A percentile compares a stretch with the other conserved stretches of the same genome.
phyloP scores from a whole-genome alignment of 2,329 filamentous ascomycete genomes.

The Aspergillus aculeatinus region DNA sequence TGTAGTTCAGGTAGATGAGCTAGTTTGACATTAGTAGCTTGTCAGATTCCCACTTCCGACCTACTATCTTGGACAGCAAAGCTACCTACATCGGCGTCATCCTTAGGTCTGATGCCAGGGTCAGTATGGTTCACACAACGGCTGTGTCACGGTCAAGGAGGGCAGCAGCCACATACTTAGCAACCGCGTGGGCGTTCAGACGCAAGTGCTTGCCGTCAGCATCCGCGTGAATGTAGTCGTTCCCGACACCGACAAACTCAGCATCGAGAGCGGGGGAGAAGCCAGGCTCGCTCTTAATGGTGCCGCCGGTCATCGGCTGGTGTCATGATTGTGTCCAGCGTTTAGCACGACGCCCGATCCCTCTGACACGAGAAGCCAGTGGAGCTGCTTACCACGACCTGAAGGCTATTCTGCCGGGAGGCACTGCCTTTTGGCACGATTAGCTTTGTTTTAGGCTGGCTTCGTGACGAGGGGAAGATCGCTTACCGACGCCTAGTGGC shows the following conservation, averaged over 20 bases:
- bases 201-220: conserved; percentile 41
- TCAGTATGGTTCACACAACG: background rate
- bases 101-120: conserved; percentile 27
- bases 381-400: conserved; percentile 35
- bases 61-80: background rate
- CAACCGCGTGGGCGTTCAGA: conserved; percentile 40
- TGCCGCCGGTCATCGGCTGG: conserved; percentile 41
- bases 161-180: conserved; percentile 36
- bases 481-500: conserved; percentile 33
- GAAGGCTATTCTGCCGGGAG: conserved; percentile 35
- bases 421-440: conserved; percentile 32
- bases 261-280: conserved; percentile 41
- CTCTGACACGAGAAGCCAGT: background rate
- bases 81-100: conserved; percentile 33
- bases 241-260: conserved; percentile 37
- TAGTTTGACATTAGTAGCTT: conserved; percentile 7
- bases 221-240: conserved; percentile 46
- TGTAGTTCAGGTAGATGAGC: conserved; percentile 44
- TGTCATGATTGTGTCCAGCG: background rate
- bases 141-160: background rate
- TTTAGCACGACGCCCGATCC: background rate
- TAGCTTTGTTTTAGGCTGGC: background rate
- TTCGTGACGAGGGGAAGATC: background rate
- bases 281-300: conserved; percentile 35
- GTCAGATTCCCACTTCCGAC: background rate